Evolutionary conservation across 805 yeast species (phyloP), one percentile per base, ranked within the genome.

Genomic region (Hanseniaspora thailandica): DNA sequence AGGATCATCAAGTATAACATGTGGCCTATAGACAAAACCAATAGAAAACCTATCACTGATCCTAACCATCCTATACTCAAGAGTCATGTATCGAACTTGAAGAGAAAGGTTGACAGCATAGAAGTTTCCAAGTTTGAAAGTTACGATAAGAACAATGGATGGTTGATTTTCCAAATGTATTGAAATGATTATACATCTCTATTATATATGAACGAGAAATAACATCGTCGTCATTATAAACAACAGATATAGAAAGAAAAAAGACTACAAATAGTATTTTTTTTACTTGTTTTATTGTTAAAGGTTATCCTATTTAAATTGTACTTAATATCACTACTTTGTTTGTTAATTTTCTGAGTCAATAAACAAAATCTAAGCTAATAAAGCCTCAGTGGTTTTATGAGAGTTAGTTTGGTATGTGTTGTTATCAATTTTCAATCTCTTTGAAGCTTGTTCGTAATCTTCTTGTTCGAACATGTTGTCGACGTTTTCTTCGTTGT

Each of bases 101-200:
- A 84, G 67, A 66, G 69, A 28, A 67, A 80, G 54, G 75, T 77
- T 26, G 80, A 72, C 31, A 17, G 31, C n/a, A 43, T 26, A 19
- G 30, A 47, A 22, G 43, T 23, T 3, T 74, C 83, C 51, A 74
- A 76, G 56, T 90, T 89, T 68, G 76, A 78, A 26, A 76, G 82
- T 47, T 93, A 86, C 70, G 93, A 88, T 58, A 79, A 90, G 0
- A 75, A 73, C 36, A 74, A 85, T 1, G 93, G 93, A 39, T 73
- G 78, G 45, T 84, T 88, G 86, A 71, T 76, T 1, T 85, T 71
- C 10, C 76, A 48, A 43, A 23, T 45, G 20, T 34, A 19, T 35
- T 39, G 26, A 38, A 7, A 5, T 13, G n/a, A n/a, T 5, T 38
- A 19, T 19, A 17, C 25, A 38, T 19, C 20, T 38, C 13, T n/a